Evolutionary conservation across 768 basidiomycete genomes (phyloP).

Genomic region (Clavulina sp.): DNA sequence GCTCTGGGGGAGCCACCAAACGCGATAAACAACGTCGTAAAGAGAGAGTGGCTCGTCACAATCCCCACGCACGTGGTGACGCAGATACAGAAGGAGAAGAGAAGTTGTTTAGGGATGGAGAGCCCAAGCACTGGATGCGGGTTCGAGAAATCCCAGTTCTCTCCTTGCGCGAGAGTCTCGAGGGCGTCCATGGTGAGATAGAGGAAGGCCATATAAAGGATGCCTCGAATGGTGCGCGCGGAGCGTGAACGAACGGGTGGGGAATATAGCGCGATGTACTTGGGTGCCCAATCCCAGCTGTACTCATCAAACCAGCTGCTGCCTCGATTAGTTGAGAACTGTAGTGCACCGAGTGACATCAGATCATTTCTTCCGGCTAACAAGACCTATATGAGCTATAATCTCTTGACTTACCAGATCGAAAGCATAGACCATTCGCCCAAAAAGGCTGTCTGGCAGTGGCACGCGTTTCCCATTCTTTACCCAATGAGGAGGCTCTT

Average conservation of each 20-base stretch:
- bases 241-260: no score
- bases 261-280: no score
- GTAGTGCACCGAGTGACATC: no score
- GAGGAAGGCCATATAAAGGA: no score
- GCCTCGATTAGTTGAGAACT: no score
- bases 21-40: neutral
- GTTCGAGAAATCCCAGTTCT: neutral
- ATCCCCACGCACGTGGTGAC: neutral
- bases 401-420: conserved; percentile 6
- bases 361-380: no score
- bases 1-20: neutral
- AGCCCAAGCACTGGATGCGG: conserved; percentile 5
- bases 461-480: conserved; percentile 2
- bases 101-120: conserved; percentile 5
- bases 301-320: no score
- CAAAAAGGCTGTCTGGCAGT: conserved; percentile 3
- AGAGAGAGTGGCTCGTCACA: neutral
- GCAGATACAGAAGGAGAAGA: neutral
- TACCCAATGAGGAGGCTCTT: conserved; percentile 1
- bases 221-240: no score
- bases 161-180: no score
- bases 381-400: no score
- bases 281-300: no score
- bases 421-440: conserved; percentile 1
- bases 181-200: no score